phyloP scores from a whole-genome alignment of 2,329 filamentous ascomycete genomes.

The Dothiorella sarmentorum region DNA sequence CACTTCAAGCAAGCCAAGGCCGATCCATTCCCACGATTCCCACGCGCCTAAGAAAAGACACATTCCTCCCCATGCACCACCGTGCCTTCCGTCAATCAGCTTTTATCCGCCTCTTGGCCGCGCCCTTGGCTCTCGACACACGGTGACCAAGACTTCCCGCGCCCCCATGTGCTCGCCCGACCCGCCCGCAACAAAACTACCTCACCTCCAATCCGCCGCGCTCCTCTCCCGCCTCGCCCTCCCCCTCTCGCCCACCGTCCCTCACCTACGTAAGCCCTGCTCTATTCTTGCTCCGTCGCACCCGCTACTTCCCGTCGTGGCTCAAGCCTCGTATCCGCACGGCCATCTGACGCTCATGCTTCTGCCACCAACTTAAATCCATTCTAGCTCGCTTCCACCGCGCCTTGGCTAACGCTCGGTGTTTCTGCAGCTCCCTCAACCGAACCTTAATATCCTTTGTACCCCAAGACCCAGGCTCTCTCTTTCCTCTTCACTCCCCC shows the following conservation, averaged over 20 bases:
- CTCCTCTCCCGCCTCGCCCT: neutral
- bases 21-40: conserved; percentile 19
- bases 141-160: conserved; percentile 1
- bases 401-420: conserved; percentile 19
- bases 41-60: conserved; percentile 18
- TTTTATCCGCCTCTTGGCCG: conserved; percentile 3
- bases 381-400: conserved; percentile 17
- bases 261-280: conserved; percentile 6
- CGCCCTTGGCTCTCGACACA: conserved; percentile 1
- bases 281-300: conserved; percentile 2
- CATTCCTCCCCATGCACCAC: conserved; percentile 13
- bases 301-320: conserved; percentile 12
- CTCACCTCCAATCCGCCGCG: neutral
- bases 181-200: conserved; percentile 1
- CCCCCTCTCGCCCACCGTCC: neutral
- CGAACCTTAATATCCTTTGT: conserved; percentile 20
- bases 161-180: neutral
- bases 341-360: conserved; percentile 10
- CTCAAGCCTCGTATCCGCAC: conserved; percentile 9
- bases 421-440: conserved; percentile 17
- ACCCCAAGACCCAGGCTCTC: neutral
- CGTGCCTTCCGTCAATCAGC: conserved; percentile 3
- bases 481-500: neutral
- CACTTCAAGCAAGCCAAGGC: conserved; percentile 19
- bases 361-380: conserved; percentile 15